Conservation (phyloP, 495 filamentous ascomycete species). For the Cryomyces minteri region DNA sequence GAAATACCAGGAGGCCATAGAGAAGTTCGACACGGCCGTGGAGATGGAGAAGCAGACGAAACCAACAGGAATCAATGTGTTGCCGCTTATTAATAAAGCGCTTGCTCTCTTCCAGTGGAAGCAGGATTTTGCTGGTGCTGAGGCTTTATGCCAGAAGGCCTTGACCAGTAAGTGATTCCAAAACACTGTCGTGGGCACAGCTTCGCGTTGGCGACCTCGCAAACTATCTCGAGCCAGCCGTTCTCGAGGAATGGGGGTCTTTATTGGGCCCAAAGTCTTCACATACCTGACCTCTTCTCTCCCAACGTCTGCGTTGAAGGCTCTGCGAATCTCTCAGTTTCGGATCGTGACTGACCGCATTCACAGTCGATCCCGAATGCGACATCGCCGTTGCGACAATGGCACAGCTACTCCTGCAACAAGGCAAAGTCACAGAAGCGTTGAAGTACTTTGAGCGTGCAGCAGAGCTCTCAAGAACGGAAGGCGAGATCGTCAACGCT, state of each 20-base stretch:
- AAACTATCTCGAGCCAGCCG: too few species aligned
- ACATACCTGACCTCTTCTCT: too few species aligned
- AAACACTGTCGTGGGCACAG: too few species aligned
- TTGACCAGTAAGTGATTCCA: constrained; percentile 60
- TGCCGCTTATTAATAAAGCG: constrained; percentile 97
- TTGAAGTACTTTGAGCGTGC: constrained; percentile 95
- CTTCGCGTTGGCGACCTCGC: too few species aligned
- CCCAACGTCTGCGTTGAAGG: too few species aligned
- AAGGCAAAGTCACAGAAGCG: constrained; percentile 89
- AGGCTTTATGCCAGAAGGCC: constrained; percentile 92
- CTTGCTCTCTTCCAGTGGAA: constrained; percentile 96
- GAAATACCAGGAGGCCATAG: constrained; percentile 86
- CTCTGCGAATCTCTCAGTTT: too few species aligned
- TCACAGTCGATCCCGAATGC: constrained; percentile 89
- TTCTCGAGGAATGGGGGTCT: too few species aligned
- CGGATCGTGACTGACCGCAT: constrained; percentile 11
- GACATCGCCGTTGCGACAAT: constrained; percentile 98
- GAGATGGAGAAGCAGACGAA: constrained; percentile 94
- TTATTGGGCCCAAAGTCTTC: too few species aligned
- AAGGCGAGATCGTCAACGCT: constrained; percentile 84
- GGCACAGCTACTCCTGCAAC: constrained; percentile 95
- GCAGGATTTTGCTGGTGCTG: constrained; percentile 84
- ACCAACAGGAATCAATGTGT: constrained; percentile 87
- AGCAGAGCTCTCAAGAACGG: constrained; percentile 85
- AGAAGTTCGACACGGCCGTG: constrained; percentile 95